These are phyloP conservation scores for Plenodomus lindquistii DNA, from an alignment of 2,329 filamentous ascomycete species.

Conservation along the genomic window DNA sequence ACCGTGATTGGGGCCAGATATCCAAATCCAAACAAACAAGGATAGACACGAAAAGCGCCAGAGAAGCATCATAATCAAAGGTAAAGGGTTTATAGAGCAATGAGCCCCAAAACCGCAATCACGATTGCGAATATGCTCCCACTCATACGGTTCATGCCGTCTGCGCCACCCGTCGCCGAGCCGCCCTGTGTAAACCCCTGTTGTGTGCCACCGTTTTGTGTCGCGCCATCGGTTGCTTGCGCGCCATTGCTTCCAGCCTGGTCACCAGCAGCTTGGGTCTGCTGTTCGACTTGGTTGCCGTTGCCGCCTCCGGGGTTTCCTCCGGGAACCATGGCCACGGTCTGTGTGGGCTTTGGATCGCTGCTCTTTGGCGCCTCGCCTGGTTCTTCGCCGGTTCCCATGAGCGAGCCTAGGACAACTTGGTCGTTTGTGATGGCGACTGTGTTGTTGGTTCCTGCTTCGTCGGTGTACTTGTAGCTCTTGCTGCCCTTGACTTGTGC, in stretches of 20 bases:
- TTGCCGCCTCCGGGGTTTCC: constrained; percentile 57
- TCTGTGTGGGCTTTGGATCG: constrained; percentile 26
- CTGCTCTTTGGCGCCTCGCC: constrained; percentile 48
- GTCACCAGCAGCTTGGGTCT: constrained; percentile 16
- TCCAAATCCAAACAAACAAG: too few species aligned
- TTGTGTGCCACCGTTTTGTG: constrained; percentile 6
- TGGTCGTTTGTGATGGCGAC: constrained; percentile 74
- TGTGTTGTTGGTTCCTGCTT: constrained; percentile 69
- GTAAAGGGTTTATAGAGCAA: constrained; percentile 39
- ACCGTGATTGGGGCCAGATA: too few species aligned
- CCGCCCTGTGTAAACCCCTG: constrained; percentile 3
- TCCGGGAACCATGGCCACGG: constrained; percentile 59
- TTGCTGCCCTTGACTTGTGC: constrained; percentile 61
- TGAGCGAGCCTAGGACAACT: constrained; percentile 77
- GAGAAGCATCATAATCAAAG: too few species aligned
- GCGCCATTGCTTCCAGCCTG: neutral
- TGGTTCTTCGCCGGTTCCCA: constrained; percentile 78
- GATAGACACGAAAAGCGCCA: too few species aligned
- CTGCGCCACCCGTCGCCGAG: constrained; percentile 19
- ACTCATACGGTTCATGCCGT: constrained; percentile 26
- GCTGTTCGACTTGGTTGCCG: constrained; percentile 45
- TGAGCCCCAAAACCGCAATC: constrained; percentile 35
- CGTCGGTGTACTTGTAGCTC: constrained; percentile 75
- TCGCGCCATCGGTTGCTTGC: neutral
- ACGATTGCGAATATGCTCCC: constrained; percentile 41